A percentile compares a stretch with the other conserved stretches of the same genome.
These are phyloP conservation scores for Chamaecyparis obtusa DNA, from an alignment of 75 land plant genomes.

Conservation along the genomic window DNA sequence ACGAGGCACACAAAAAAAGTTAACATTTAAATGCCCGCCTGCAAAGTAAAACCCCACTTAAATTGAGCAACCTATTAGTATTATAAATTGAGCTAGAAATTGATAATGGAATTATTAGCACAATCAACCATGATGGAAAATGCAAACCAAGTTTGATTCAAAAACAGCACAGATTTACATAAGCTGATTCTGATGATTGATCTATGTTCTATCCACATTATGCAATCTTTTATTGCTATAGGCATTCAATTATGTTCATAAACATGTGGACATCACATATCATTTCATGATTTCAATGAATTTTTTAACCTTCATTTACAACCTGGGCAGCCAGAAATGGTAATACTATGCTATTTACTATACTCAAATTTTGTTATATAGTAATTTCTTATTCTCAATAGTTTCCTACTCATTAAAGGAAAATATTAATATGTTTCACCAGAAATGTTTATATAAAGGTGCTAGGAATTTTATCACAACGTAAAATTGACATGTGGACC, in stretches of 20 bases:
- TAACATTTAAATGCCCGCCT: conserved; percentile 35
- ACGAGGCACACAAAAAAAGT: conserved; percentile 31
- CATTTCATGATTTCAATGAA: neutral
- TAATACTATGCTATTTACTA: neutral
- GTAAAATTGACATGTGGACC: neutral
- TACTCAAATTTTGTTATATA: neutral
- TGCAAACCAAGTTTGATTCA: neutral
- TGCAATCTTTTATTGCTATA: conserved; percentile 1
- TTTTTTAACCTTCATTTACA: neutral
- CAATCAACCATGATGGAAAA: neutral
- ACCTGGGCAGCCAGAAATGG: neutral
- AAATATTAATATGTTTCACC: neutral
- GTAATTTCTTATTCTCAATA: neutral
- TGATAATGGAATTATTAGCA: neutral
- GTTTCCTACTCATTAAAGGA: neutral
- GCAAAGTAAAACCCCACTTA: conserved; percentile 8
- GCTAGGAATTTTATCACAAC: neutral
- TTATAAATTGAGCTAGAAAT: neutral
- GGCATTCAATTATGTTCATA: neutral
- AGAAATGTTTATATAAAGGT: neutral
- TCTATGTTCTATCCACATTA: conserved; percentile 1
- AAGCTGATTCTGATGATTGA: neutral
- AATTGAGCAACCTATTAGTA: neutral
- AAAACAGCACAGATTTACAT: neutral
- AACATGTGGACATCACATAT: neutral